A percentile compares a stretch with the other conserved stretches of the same genome.
phyloP scores from a whole-genome alignment of 2,329 filamentous ascomycete genomes.

The Xylariaceae sp. region DNA sequence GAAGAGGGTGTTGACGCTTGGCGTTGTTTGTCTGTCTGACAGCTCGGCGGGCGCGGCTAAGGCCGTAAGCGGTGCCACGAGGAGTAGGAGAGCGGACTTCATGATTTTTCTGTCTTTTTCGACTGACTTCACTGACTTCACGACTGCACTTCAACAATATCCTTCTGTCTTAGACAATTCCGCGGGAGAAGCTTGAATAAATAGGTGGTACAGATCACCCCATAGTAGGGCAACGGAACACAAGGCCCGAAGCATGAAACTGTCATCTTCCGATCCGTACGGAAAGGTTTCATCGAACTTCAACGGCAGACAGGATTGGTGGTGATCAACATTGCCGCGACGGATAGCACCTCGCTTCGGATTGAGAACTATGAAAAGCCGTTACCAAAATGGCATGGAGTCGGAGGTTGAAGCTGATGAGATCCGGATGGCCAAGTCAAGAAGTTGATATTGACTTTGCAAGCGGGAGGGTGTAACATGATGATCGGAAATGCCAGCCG shows the following conservation, averaged over 20 bases:
- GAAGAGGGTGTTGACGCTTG: conserved; percentile 52
- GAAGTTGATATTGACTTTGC: background rate
- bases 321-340: background rate
- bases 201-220: conserved; percentile 8
- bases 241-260: conserved; percentile 11
- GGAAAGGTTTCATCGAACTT: conserved; percentile 4
- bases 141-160: background rate
- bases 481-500: background rate
- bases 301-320: background rate
- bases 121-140: background rate
- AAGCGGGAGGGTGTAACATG: background rate
- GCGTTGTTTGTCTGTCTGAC: conserved; percentile 37
- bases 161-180: background rate
- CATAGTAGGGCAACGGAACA: conserved; percentile 6
- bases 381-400: background rate
- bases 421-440: background rate
- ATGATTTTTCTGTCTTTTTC: conserved; percentile 22
- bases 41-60: conserved; percentile 34
- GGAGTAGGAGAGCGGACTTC: conserved; percentile 33
- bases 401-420: background rate
- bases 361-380: background rate
- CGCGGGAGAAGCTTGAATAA: background rate
- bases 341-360: background rate
- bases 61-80: conserved; percentile 33
- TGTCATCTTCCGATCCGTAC: conserved; percentile 11